These are phyloP conservation scores for Globisporangium rhizosaccharum DNA, from an alignment of 352 stramenopile genomes.

Conservation along the genomic window DNA sequence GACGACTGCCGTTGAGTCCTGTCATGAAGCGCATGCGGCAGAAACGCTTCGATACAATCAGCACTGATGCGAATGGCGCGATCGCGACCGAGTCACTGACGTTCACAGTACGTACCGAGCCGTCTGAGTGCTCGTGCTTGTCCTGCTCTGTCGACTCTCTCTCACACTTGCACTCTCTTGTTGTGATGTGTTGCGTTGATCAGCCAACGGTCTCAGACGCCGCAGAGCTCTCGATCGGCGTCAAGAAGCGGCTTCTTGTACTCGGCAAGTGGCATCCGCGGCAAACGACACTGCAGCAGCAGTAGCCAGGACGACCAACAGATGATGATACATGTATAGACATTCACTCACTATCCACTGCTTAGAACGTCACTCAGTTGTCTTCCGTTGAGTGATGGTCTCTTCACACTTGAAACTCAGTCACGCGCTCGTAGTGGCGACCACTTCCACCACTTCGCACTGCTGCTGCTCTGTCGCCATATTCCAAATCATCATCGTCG, in stretches of 20 bases:
- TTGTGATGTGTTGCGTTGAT: neutral
- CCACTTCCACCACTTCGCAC: neutral
- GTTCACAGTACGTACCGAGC: conserved; percentile 1
- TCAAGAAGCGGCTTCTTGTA: conserved; percentile 54
- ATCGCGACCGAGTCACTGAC: conserved; percentile 2
- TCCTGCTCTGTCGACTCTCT: neutral
- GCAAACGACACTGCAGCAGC: neutral
- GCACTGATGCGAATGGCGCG: too few species aligned
- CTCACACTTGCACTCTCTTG: neutral
- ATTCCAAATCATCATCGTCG: conserved; percentile 1
- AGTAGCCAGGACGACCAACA: neutral
- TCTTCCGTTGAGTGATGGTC: conserved; percentile 11
- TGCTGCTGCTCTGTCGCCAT: neutral
- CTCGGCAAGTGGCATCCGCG: conserved; percentile 36
- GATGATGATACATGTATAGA: neutral
- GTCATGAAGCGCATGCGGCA: conserved; percentile 46
- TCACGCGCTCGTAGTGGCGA: neutral
- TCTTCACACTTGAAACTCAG: neutral
- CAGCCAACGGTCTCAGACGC: conserved; percentile 32
- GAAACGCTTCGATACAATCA: conserved; percentile 5
- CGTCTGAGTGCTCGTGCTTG: too few species aligned
- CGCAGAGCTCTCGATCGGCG: conserved; percentile 40
- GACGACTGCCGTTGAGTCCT: conserved; percentile 36
- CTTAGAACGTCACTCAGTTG: neutral
- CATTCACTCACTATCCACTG: neutral